Evolutionary conservation across 192 early-diverging fungal genomes (phyloP), one percentile per base, ranked within the genome.

Genomic region (Funneliformis geosporum): DNA sequence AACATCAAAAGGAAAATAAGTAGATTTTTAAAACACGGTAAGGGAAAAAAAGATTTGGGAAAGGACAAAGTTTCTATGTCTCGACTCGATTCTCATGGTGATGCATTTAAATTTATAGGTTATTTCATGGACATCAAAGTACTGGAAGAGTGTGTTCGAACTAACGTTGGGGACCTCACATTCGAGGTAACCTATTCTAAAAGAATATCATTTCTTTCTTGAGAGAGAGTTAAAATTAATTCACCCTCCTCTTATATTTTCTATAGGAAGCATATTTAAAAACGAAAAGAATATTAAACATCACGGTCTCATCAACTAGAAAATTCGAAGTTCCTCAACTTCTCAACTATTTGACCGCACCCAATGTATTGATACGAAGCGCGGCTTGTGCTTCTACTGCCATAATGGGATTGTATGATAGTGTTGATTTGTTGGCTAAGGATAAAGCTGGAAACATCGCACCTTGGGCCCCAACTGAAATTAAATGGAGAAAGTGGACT

Each of bases 331-430:
- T 92, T 10, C 94, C 94, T 43, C 88, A 91, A 46, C 80, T 93
- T 18, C 80, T 95, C 9, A 95, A 95, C 79, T 91, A 95, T 72
- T 84, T 95, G 39, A 95, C 93, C 3, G 91, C 93, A 7, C 92
- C 93, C 0, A 93, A 93, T 81, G 93, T 95, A 92, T 81, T 95
- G 10, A 93, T 95, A 72, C 87, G 93, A 83, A 92, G 90, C 76
- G 94, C 94, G 5, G 93, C 94, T 8, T 92, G 89, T 69, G 89
- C 89, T 16, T 93, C 93, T 10, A 89, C 91, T n/a, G 90, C 92
- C 3, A 86, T 87, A 59, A 81, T 91, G 8, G 93, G 93, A 55
- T 83, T 95, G 25, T 95, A 90, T 74, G 86, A 86, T 60, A 86
- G 86, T 16, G 90, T 89, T 33, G 89, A 93, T 70, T 80, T 95